These are phyloP conservation scores for Sporothrix protearum DNA, from an alignment of 2,329 filamentous ascomycete genomes.

Conservation along the genomic window DNA sequence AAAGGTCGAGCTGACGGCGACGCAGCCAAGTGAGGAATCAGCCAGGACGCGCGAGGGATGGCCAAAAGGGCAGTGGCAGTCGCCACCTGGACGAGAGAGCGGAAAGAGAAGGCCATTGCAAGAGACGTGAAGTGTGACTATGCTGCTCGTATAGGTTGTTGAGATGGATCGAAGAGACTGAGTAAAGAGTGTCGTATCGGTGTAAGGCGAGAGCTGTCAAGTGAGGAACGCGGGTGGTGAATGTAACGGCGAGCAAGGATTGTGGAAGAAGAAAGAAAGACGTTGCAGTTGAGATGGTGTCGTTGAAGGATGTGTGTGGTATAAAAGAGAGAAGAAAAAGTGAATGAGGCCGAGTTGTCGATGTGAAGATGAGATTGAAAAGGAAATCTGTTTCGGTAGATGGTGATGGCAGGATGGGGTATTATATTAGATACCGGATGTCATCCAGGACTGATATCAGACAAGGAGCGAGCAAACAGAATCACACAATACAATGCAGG, in stretches of 20 bases:
- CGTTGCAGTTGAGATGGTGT: not conserved
- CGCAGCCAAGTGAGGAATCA: conserved; percentile 26
- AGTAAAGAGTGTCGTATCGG: not conserved
- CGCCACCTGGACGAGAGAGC: conserved; percentile 19
- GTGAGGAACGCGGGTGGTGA: not conserved
- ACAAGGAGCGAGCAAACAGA: not conserved
- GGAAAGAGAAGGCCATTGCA: conserved; percentile 22
- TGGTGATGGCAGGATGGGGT: conserved; percentile 11
- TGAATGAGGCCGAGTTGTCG: not conserved
- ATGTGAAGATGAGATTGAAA: not conserved
- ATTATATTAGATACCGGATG: conserved; percentile 11
- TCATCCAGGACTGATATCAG: conserved; percentile 4
- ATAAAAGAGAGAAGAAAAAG: not conserved
- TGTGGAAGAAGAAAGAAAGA: not conserved
- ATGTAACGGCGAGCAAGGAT: not conserved
- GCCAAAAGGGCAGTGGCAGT: conserved; percentile 19
- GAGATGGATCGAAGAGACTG: not conserved
- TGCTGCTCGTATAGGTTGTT: not conserved
- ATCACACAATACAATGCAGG: not conserved
- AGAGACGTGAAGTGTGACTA: not conserved
- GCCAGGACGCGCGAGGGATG: conserved; percentile 18
- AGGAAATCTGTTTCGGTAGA: conserved; percentile 9
- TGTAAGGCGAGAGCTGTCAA: not conserved
- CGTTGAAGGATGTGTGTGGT: not conserved
- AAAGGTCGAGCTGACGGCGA: conserved; percentile 28